A percentile compares a stretch with the other conserved stretches of the same genome.
phyloP scores from a whole-genome alignment of 352 stramenopile species.

The Pythium sukuiense region DNA sequence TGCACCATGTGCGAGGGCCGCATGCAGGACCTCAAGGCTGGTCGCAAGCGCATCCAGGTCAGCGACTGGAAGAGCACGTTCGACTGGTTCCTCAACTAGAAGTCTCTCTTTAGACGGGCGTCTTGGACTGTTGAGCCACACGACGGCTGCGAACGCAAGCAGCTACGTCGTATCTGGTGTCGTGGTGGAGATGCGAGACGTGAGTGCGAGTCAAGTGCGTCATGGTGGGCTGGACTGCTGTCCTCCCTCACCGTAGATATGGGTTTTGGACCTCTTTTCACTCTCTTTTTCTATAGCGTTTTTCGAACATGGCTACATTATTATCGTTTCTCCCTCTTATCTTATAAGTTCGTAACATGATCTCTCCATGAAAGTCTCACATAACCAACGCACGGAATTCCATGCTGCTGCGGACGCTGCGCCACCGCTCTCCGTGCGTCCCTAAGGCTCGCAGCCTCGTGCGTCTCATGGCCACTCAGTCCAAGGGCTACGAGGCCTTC shows the following conservation, averaged over 20 bases:
- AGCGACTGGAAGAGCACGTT: conserved; percentile 28
- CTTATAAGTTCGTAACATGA: neutral
- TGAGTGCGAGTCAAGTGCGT: neutral
- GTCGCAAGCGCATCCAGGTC: conserved; percentile 25
- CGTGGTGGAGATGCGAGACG: neutral
- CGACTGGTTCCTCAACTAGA: conserved; percentile 13
- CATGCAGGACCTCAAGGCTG: conserved; percentile 23
- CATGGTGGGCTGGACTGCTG: neutral
- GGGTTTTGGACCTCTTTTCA: neutral
- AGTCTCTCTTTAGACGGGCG: too few species aligned
- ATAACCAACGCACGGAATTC: neutral
- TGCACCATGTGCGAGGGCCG: conserved; percentile 44
- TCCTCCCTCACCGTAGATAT: neutral
- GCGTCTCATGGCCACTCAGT: conserved; percentile 17
- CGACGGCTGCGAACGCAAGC: neutral
- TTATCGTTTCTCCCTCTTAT: neutral
- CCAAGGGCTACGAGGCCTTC: conserved; percentile 61
- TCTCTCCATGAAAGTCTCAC: neutral
- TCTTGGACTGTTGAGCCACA: too few species aligned
- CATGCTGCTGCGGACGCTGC: conserved; percentile 4
- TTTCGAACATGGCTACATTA: conserved; percentile 1
- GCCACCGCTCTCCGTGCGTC: neutral
- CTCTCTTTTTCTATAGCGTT: neutral
- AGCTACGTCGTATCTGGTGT: neutral
- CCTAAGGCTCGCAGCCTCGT: neutral